Percentiles rank a stretch among this genome's conserved stretches.
Evolutionary conservation across 371 early-diverging fungal species (phyloP).

Genomic region (Chytridium lagenaria): DNA sequence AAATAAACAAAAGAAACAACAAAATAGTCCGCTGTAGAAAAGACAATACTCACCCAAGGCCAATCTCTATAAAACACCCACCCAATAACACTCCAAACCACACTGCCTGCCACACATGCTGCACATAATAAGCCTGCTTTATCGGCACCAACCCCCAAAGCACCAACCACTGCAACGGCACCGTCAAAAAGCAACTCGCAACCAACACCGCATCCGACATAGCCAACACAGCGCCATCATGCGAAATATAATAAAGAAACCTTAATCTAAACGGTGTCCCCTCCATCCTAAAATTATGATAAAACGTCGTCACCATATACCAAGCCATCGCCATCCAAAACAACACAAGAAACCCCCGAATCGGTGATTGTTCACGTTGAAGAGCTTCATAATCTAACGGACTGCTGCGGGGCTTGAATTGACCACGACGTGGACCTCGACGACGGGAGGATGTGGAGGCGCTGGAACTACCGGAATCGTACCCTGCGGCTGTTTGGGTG

Average conservation of each 20-base stretch:
- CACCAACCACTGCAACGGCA: conserved; percentile 67
- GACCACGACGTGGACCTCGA: conserved; percentile 11
- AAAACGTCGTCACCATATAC: conserved; percentile 73
- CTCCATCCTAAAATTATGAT: conserved; percentile 69
- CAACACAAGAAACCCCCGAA: conserved; percentile 87
- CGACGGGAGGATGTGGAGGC: not conserved
- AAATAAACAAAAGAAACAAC: conserved; percentile 15
- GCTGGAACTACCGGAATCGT: not conserved
- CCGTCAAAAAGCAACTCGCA: conserved; percentile 60
- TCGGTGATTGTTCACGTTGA: conserved; percentile 51
- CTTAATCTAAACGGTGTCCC: conserved; percentile 70
- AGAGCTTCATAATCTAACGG: conserved; percentile 62
- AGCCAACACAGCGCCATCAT: conserved; percentile 41
- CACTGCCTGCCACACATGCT: conserved; percentile 73
- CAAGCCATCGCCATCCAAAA: conserved; percentile 91
- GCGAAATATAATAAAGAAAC: conserved; percentile 38
- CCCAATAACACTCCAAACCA: conserved; percentile 51
- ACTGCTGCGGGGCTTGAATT: conserved; percentile 57
- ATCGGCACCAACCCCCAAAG: conserved; percentile 64
- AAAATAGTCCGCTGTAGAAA: too few species aligned
- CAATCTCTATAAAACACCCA: conserved; percentile 66
- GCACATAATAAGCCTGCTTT: conserved; percentile 62
- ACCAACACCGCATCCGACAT: conserved; percentile 45
- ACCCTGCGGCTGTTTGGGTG: conserved; percentile 2
- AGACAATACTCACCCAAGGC: conserved; percentile 80